Conservation (phyloP, 495 filamentous ascomycete genomes). For the Xylaria bambusicola region DNA sequence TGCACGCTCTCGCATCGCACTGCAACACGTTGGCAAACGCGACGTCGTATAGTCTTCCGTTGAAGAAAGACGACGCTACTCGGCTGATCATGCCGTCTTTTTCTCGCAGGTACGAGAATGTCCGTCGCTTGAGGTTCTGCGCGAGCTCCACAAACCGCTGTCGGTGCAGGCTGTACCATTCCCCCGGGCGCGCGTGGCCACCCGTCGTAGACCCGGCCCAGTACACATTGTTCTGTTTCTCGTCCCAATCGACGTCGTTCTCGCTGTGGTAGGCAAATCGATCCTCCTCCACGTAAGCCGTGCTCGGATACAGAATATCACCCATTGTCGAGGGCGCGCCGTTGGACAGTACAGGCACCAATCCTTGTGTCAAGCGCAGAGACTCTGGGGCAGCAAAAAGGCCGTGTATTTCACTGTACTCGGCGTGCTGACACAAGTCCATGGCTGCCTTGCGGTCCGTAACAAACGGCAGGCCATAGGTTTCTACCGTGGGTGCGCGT, state of each 20-base stretch:
- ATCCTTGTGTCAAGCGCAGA: constrained; percentile 27
- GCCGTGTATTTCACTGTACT: constrained; percentile 31
- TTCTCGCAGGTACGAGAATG: constrained; percentile 25
- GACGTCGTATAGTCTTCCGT: constrained; percentile 22
- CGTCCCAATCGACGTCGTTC: constrained; percentile 43
- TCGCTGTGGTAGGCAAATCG: constrained; percentile 38
- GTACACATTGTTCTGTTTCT: constrained; percentile 45
- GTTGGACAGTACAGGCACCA: constrained; percentile 42
- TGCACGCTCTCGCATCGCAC: constrained; percentile 23
- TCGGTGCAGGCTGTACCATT: constrained; percentile 48
- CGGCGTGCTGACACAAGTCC: constrained; percentile 34
- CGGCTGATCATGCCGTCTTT: constrained; percentile 9
- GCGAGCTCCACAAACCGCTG: constrained; percentile 49
- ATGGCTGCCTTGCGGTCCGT: constrained; percentile 15
- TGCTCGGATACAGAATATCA: constrained; percentile 42
- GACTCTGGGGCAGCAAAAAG: constrained; percentile 30
- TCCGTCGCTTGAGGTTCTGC: constrained; percentile 21
- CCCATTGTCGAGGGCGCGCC: constrained; percentile 38
- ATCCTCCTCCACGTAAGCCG: constrained; percentile 33
- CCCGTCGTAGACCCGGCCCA: constrained; percentile 57
- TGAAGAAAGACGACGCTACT: constrained; percentile 20
- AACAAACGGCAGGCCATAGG: constrained; percentile 31
- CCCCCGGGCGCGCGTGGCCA: constrained; percentile 31
- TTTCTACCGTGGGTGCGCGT: constrained; percentile 11
- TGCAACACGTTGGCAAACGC: constrained; percentile 22